Conservation (phyloP, 2,329 filamentous ascomycete species). For the Apiospora phragmitis region DNA sequence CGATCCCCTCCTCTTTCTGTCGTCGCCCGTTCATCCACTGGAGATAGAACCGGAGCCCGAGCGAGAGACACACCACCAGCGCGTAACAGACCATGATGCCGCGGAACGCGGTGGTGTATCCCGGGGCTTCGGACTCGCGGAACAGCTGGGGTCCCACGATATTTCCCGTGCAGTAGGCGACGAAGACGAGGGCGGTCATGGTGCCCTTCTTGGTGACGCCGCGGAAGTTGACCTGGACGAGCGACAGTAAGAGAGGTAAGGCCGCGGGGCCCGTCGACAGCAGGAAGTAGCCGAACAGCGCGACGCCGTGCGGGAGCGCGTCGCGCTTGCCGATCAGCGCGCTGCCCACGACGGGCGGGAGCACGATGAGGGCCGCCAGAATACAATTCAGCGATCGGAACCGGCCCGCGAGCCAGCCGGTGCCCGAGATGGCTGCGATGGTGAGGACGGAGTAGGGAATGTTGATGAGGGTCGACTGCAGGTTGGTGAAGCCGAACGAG, state of each 20-base stretch:
- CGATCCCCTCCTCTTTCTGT: slow-evolving; percentile 43
- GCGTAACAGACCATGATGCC: slow-evolving; percentile 59
- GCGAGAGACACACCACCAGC: slow-evolving; percentile 45
- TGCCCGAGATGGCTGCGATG: slow-evolving; percentile 46
- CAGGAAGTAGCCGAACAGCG: slow-evolving; percentile 59
- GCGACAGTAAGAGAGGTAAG: slow-evolving; percentile 55
- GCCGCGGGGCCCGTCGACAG: slow-evolving; percentile 53
- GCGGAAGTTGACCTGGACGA: slow-evolving; percentile 56
- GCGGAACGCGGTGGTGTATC: slow-evolving; percentile 54
- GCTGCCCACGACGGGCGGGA: slow-evolving; percentile 53
- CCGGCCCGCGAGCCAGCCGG: slow-evolving; percentile 51
- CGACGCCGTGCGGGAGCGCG: slow-evolving; percentile 40
- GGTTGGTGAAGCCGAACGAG: slow-evolving; percentile 55
- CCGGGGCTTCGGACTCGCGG: slow-evolving; percentile 46
- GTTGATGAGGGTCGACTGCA: slow-evolving; percentile 57
- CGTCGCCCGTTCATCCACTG: slow-evolving; percentile 44
- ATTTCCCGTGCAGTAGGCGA: slow-evolving; percentile 57
- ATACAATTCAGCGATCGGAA: slow-evolving; percentile 53
- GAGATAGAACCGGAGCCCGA: slow-evolving; percentile 49
- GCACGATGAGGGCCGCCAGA: slow-evolving; percentile 49
- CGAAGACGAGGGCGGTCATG: slow-evolving; percentile 55
- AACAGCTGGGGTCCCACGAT: slow-evolving; percentile 59
- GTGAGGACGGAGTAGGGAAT: slow-evolving; percentile 59
- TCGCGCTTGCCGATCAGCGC: slow-evolving; percentile 52
- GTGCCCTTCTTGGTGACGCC: slow-evolving; percentile 63